phyloP scores from a whole-genome alignment of 2,329 filamentous ascomycete genomes.

The Malbranchea zuffiana region DNA sequence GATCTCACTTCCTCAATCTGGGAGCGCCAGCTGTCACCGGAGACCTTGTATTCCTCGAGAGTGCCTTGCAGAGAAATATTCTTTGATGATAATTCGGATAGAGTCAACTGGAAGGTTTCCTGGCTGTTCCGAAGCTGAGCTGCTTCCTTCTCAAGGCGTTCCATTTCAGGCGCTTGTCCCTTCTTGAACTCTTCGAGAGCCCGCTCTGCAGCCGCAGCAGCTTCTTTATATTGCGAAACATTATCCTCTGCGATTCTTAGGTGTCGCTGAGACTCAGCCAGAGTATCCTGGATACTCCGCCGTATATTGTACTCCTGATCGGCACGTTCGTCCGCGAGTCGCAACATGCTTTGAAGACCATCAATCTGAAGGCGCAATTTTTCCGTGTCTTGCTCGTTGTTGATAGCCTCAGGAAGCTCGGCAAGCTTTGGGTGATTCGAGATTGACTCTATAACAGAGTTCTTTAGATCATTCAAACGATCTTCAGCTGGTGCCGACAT shows the following conservation, averaged over 20 bases:
- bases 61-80: conserved; percentile 51
- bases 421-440: conserved; percentile 46
- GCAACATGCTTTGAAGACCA: conserved; percentile 59
- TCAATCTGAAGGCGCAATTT: conserved; percentile 47
- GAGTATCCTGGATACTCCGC: conserved; percentile 58
- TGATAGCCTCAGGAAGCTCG: conserved; percentile 41
- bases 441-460: conserved; percentile 53
- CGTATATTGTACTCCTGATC: conserved; percentile 55
- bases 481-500: conserved; percentile 23
- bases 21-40: conserved; percentile 48
- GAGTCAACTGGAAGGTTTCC: conserved; percentile 42
- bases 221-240: conserved; percentile 36
- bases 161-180: conserved; percentile 58
- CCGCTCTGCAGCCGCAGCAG: conserved; percentile 54
- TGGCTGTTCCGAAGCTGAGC: conserved; percentile 60
- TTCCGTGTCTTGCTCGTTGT: conserved; percentile 39
- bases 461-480: conserved; percentile 45
- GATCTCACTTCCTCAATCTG: conserved; percentile 47
- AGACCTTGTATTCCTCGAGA: conserved; percentile 53
- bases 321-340: conserved; percentile 50
- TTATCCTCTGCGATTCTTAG: conserved; percentile 55
- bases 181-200: conserved; percentile 54
- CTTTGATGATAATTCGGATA: conserved; percentile 46
- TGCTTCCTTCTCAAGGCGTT: conserved; percentile 53
- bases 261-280: conserved; percentile 60